Evolutionary conservation across 306 rosid species (phyloP), one percentile per base, ranked within the genome.

Genomic region (Quercus suber): DNA sequence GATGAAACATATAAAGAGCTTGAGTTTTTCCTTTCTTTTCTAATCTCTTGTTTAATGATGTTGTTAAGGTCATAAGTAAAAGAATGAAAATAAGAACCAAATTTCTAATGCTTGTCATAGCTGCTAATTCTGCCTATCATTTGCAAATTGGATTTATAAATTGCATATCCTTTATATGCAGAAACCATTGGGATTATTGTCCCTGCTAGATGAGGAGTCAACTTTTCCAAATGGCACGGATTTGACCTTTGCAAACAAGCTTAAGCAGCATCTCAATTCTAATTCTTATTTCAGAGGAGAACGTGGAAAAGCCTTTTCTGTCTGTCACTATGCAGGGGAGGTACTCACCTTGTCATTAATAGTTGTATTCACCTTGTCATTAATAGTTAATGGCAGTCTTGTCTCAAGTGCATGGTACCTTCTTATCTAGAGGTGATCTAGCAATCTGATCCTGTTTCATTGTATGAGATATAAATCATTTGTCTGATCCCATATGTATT

Each of bases 251-350:
- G 99, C 98, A 49, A 83, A 91, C 89, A 96, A 96, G 87, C 97
- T 96, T 65, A 96, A 93, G 94, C 98, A 93, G 83, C 99, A 96
- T 81, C 85, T 96, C 81, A 86, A 78, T 53, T 83, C 92, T 64
- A 90, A 89, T 87, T 84, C 93, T 76, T 90, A 90, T 76, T 96
- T 96, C 85, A 96, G 84, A 88, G 99, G 97, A 87, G 94, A 87
- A 87, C 88, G 99, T 53, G 96, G 82, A 71, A 93, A 89, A 83
- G 98, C 93, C 77, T 96, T 96, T 79, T 75, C 97, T 21, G 96
- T 93, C 76, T 59, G 82, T 84, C 99, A 96, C 83, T 96, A 96
- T 87, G 99, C 99, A 2, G 99, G 99, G 87, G 99, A 96, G 99
- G 99, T 96, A 96, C 72, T 82, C 64, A 73, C 76, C 65, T 84